Base-by-base conservation (phyloP, 768 basidiomycete species). In the Mrakia frigida region DNA sequence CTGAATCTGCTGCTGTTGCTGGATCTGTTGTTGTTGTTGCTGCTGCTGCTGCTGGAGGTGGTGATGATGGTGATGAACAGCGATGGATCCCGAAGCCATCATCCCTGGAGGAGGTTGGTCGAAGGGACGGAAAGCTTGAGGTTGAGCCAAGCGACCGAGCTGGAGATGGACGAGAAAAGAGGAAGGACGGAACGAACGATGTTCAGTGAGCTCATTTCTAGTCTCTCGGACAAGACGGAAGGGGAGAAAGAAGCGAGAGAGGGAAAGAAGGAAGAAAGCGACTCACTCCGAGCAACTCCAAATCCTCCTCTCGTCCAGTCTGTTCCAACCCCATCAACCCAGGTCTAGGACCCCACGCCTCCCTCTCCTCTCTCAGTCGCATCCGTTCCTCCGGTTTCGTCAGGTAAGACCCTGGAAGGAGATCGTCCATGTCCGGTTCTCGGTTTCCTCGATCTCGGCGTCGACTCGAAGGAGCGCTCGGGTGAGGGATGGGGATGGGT, bases 251-350 rank as follows among this genome's bases (percentile, higher is more conserved):
- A 9, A 69, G n/a, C 3, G 18, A 35, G 25, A n/a, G 28, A 28
- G n/a, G n/a, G n/a, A n/a, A n/a, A 23, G 46, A 73, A 35, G 11
- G 39, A 43, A 28, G 2, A n/a, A n/a, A 28, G 53, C 13, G 31
- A 70, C 76, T 73, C 68, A 77, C 76, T 14, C 73, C 73, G 18
- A 78, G 46, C 56, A 78, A 25, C 46, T 78, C 73, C 28, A 78
- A 73, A 61, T 78, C 77, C 18, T 37, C 52, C 25, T 74, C 73
- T 28, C 71, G 13, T 18, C 67, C 67, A 23, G 56, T 65, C 33
- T 78, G 68, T 16, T 65, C 71, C 33, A 78, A 43, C 25, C 77
- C 73, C 52, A 74, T 21, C 43, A 78, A 46, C n/a, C 73, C 77
- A 18, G 77, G 77, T 6, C 73, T 46, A 10, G 77, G 77, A 0